phyloP scores from a whole-genome alignment of 257 asterid genomes.

The Oldenlandia corymbosa region DNA sequence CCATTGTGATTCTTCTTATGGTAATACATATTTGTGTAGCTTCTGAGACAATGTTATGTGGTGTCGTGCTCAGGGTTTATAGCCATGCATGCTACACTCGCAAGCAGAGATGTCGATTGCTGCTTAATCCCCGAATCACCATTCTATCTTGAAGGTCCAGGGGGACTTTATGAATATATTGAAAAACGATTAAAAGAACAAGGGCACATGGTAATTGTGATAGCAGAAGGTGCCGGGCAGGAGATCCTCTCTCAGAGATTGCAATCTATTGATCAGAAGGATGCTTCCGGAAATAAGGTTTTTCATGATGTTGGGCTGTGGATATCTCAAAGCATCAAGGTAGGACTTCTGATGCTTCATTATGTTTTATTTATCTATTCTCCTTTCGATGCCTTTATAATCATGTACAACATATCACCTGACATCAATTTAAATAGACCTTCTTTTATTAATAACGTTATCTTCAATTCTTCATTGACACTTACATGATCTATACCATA shows the following conservation, averaged over 20 bases:
- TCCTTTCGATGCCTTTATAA: background rate
- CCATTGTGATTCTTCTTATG: background rate
- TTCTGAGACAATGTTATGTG: background rate
- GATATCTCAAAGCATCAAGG: conserved; percentile 84
- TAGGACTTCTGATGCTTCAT: conserved; percentile 11
- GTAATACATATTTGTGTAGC: background rate
- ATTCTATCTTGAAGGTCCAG: conserved; percentile 74
- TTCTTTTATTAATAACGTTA: too few relatives aligned
- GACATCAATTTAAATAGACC: too few relatives aligned
- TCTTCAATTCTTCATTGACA: too few relatives aligned
- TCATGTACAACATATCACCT: too few relatives aligned
- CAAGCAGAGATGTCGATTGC: conserved; percentile 92
- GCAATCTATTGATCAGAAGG: conserved; percentile 34
- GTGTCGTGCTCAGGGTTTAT: conserved; percentile 56
- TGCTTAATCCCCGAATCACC: conserved; percentile 97
- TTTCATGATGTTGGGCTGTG: conserved; percentile 82
- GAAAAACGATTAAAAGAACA: conserved; percentile 65
- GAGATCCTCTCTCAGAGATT: conserved; percentile 63
- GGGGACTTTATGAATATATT: conserved; percentile 77
- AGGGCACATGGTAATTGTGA: conserved; percentile 90
- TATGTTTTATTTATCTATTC: background rate
- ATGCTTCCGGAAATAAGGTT: conserved; percentile 84
- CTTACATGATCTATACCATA: too few relatives aligned
- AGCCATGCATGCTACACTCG: conserved; percentile 90
- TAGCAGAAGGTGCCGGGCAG: conserved; percentile 97